phyloP scores from a whole-genome alignment of 108 stramenopile species.

The Nannochloropsis gaditana region DNA sequence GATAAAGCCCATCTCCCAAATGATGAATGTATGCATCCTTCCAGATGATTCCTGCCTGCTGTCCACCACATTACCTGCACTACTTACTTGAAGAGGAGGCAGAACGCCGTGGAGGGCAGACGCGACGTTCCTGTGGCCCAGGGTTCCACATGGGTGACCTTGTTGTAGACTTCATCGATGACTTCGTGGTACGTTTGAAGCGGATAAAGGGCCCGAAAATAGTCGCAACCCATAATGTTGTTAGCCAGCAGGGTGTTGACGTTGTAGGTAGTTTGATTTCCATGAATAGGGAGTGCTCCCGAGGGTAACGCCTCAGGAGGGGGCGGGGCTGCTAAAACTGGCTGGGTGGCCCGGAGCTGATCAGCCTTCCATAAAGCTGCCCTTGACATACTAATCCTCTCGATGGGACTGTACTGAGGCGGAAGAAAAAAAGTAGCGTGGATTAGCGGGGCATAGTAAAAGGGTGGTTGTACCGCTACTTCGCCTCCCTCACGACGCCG shows the following conservation, averaged over 20 bases:
- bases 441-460: too few species aligned
- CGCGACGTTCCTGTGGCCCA: conserved; percentile 69
- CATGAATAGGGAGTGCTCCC: conserved; percentile 42
- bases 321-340: neutral
- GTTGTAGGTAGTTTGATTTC: conserved; percentile 70
- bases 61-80: neutral
- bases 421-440: too few species aligned
- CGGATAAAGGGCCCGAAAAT: conserved; percentile 69
- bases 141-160: conserved; percentile 82
- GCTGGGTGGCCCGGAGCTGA: conserved; percentile 15
- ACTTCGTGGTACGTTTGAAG: conserved; percentile 67
- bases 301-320: conserved; percentile 19
- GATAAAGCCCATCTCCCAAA: too few species aligned
- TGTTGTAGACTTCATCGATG: conserved; percentile 82
- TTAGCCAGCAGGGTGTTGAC: conserved; percentile 79
- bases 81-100: conserved; percentile 66
- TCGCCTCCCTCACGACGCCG: too few species aligned
- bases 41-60: too few species aligned
- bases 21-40: too few species aligned
- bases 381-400: neutral
- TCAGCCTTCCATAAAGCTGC: conserved; percentile 9
- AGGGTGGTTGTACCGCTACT: too few species aligned
- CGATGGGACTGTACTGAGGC: too few species aligned
- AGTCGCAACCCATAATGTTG: conserved; percentile 68
- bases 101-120: conserved; percentile 81